These are phyloP conservation scores for Brettanomyces sp. DNA, from an alignment of 805 yeast species.

Conservation along the genomic window DNA sequence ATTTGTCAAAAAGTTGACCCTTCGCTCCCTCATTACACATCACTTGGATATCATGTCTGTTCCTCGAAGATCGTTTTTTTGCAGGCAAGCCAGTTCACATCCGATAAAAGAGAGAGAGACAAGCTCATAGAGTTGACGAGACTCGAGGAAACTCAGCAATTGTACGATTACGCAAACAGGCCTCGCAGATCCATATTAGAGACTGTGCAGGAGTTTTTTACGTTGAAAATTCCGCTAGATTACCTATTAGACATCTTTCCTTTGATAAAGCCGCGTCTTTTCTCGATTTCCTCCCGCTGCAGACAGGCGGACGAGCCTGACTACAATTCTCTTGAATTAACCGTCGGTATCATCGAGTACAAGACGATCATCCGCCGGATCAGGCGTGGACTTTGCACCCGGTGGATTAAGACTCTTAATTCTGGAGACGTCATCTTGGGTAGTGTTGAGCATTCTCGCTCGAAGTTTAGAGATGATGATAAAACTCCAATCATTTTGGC, in stretches of 20 bases:
- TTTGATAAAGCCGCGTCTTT: slow-evolving; percentile 66
- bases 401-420: slow-evolving; percentile 50
- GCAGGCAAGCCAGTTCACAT: slow-evolving; percentile 64
- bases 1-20: slow-evolving; percentile 55
- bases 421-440: slow-evolving; percentile 43
- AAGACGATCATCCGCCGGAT: slow-evolving; percentile 68
- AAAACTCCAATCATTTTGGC: slow-evolving; percentile 54
- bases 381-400: slow-evolving; percentile 76
- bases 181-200: slow-evolving; percentile 86
- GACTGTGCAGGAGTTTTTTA: slow-evolving; percentile 70
- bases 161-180: slow-evolving; percentile 85
- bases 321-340: slow-evolving; percentile 42
- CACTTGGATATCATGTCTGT: slow-evolving; percentile 77
- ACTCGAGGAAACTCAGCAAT: slow-evolving; percentile 67
- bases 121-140: slow-evolving; percentile 68
- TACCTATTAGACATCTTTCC: slow-evolving; percentile 76
- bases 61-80: slow-evolving; percentile 76
- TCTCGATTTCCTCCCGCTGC: slow-evolving; percentile 64
- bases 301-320: slow-evolving; percentile 21
- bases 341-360: slow-evolving; percentile 81
- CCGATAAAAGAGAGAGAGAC: slow-evolving; percentile 64
- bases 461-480: slow-evolving; percentile 22
- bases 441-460: slow-evolving; percentile 37
- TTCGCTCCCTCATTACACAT: slow-evolving; percentile 62
- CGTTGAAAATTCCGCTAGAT: slow-evolving; percentile 65